Base-by-base conservation (phyloP, 306 rosid genomes). In the Dalbergia cultrata region DNA sequence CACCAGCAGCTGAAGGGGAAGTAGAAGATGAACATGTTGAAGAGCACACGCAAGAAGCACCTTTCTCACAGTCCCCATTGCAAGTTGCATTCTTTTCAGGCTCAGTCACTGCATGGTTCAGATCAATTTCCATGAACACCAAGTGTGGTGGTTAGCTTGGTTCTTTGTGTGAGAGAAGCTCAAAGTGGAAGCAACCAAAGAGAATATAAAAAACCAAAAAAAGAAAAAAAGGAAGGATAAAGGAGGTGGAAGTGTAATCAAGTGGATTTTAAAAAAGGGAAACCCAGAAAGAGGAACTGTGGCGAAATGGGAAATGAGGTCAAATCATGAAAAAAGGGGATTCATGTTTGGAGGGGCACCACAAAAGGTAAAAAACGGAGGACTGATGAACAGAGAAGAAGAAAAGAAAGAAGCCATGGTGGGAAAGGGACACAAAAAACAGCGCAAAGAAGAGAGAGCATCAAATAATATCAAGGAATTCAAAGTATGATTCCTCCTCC, bases 51-150 rank as follows among this genome's bases (percentile, higher is more conserved):
- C 92, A 90, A 71, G 75, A 77, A 67, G 69, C 82, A 26, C 74
- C 84, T 66, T 92, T 89, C 37, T 85, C 89, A 85, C 92, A 94
- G 52, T 84, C 91, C 64, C 87, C 95, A 85, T 88, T 86, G 78
- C 97, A 90, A 64, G 22, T 56, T 61, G 69, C 89, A 81, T 79
- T 87, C 88, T 92, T 92, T 81, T 88, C 94, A 87, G 72, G 88
- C 90, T 90, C 97, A 78, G 71, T 75, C 88, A 81, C 92, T 79
- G 89, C 87, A 91, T 92, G 92, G 90, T 92, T 95, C 92, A 92
- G 94, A 92, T 92, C 97, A 95, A 95, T 91, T 92, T 92, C 99
- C 99, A 95, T 95, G 94, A 91, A 92, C 83, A 86, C 89, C 19
- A 54, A 72, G 77, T 33, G 59, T 31, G 26, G 54, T 60, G 11